A percentile compares a stretch with the other conserved stretches of the same genome.
Evolutionary conservation across 208 protist genomes (phyloP).

Genomic region (Leishmania aethiopica): DNA sequence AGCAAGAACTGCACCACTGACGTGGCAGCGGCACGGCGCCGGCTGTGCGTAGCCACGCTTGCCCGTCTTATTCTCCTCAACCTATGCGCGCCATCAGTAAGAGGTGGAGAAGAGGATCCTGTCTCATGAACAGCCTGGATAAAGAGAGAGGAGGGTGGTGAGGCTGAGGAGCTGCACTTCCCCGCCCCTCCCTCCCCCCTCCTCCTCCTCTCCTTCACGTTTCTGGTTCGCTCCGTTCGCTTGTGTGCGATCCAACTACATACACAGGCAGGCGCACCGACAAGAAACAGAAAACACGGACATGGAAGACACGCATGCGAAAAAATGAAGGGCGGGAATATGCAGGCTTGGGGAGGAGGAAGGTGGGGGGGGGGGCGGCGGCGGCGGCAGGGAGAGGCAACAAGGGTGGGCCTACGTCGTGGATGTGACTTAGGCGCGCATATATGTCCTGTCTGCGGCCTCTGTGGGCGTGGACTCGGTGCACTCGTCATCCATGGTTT

Average conservation of each 20-base stretch:
- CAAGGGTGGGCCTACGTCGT: not conserved
- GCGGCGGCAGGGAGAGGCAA: not conserved
- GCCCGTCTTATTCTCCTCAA: not conserved
- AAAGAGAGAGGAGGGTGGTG: not conserved
- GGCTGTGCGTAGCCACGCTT: not conserved
- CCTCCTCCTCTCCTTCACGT: not conserved
- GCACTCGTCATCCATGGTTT: not conserved
- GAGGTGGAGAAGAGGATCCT: not conserved
- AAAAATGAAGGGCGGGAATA: not conserved
- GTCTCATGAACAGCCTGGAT: not conserved
- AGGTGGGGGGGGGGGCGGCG: not conserved
- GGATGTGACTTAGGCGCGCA: not conserved
- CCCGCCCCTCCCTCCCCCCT: not conserved
- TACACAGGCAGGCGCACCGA: not conserved
- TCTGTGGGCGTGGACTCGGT: not conserved
- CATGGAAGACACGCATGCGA: not conserved
- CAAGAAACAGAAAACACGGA: not conserved
- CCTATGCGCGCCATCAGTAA: not conserved
- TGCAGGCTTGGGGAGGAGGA: not conserved
- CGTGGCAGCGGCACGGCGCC: not conserved
- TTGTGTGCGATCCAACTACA: not conserved
- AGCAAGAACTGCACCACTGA: not conserved
- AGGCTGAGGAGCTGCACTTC: not conserved
- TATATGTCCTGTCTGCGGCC: not conserved
- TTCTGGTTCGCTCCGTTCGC: not conserved